A percentile compares a stretch with the other conserved stretches of the same genome.
These are phyloP conservation scores for Larix sibirica DNA, from an alignment of 83 land plant genomes.

Conservation along the genomic window DNA sequence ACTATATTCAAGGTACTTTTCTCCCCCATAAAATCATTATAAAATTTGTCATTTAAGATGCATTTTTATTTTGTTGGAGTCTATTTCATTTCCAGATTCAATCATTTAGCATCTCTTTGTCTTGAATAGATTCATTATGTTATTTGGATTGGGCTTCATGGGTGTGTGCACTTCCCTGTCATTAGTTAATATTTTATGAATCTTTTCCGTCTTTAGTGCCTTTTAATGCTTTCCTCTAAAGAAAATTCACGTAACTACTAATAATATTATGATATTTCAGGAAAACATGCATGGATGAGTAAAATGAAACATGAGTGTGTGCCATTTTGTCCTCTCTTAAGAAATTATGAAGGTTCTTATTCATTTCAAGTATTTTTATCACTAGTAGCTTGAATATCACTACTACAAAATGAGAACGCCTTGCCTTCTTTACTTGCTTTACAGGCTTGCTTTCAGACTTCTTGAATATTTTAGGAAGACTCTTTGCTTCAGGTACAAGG, in stretches of 20 bases:
- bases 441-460: too few species aligned
- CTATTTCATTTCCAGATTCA: background rate
- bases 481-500: too few species aligned
- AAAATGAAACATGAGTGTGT: background rate
- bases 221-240: background rate
- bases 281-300: too few species aligned
- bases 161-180: background rate
- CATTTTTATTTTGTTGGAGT: too few species aligned
- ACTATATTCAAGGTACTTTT: conserved; percentile 79
- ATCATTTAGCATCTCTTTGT: background rate
- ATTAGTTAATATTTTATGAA: background rate
- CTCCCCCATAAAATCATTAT: background rate
- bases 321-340: background rate
- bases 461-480: too few species aligned
- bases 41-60: background rate
- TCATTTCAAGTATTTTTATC: background rate
- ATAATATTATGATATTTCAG: background rate
- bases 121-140: background rate
- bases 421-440: too few species aligned
- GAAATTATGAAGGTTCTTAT: background rate
- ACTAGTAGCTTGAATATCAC: too few species aligned
- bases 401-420: too few species aligned
- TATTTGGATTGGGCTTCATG: background rate
- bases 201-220: background rate
- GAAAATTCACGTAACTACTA: background rate